Percentiles rank a stretch among this genome's conserved stretches.
Evolutionary conservation across 2,329 filamentous ascomycete genomes (phyloP).

Genomic region (Emergomyces africanus): DNA sequence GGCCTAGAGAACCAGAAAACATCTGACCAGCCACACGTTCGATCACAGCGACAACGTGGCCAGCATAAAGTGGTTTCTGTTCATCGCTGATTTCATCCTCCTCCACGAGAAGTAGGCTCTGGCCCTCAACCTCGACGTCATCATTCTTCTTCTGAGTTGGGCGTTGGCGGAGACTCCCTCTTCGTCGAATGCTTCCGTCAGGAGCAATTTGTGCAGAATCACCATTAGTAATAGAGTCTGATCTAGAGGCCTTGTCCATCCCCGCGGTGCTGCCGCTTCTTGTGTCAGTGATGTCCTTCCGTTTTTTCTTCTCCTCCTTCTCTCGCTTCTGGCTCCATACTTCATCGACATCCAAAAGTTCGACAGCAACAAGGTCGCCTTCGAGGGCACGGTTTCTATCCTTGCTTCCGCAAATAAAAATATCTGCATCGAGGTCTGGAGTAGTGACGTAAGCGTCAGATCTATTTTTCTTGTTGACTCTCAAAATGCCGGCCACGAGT

Average conservation of each 20-base stretch:
- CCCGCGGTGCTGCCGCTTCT: slow-evolving; percentile 63
- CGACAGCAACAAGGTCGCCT: slow-evolving; percentile 87
- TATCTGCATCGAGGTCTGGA: slow-evolving; percentile 88
- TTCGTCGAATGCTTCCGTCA: slow-evolving; percentile 79
- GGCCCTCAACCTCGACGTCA: slow-evolving; percentile 95
- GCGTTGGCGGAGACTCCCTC: slow-evolving; percentile 88
- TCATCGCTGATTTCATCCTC: slow-evolving; percentile 99
- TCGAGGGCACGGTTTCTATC: slow-evolving; percentile 95
- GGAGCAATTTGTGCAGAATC: slow-evolving; percentile 48
- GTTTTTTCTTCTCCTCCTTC: slow-evolving; percentile 99
- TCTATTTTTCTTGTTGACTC: slow-evolving; percentile 99
- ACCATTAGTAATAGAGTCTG: slow-evolving; percentile 47
- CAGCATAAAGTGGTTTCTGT: slow-evolving; percentile 92
- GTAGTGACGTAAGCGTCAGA: slow-evolving; percentile 97
- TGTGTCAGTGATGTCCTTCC: slow-evolving; percentile 94
- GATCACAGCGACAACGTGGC: slow-evolving; percentile 92
- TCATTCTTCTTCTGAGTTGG: slow-evolving; percentile 99
- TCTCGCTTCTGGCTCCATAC: slow-evolving; percentile 98
- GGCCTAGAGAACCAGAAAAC: slow-evolving; percentile 92
- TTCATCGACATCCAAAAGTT: slow-evolving; percentile 94
- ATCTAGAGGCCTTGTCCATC: slow-evolving; percentile 46
- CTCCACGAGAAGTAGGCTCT: slow-evolving; percentile 90
- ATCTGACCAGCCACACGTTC: slow-evolving; percentile 96
- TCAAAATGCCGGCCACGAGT: slow-evolving; percentile 88
- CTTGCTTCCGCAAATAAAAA: slow-evolving; percentile 99